Base-by-base conservation (phyloP, 2,329 filamentous ascomycete genomes). In the Diplocarpon rosae region DNA sequence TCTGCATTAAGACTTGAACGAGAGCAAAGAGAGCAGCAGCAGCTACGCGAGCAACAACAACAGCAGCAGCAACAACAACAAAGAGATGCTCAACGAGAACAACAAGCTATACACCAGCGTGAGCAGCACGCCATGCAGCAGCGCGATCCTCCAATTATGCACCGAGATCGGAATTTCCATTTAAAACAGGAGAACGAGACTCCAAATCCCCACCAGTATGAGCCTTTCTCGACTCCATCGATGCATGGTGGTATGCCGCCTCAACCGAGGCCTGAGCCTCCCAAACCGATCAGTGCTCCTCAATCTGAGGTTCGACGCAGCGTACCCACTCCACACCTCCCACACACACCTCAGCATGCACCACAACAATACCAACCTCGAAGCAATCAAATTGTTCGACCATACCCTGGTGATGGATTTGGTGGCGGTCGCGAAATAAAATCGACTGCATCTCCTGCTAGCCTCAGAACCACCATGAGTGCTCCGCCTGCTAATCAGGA, bases 191-290 rank as follows among this genome's bases (percentile, higher is more conserved):
- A 62, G 43, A 47, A 37, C 2, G 56, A 59, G 11, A 61, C 28
- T 45, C 58, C 36, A 59, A 64, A 50, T 52, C 59, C 43, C 58
- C 68, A 42, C 44, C 59, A 52, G 58, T 66, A 47, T 39, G 60
- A 62, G 38, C 49, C 52, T 11, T 62, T 61, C 45, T 41, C 51
- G 2, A 46, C 55, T 15, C 49, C 56, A 31, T 24, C 45, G 20
- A 49, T 53, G 24, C 56, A 51, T 28, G 28, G 46, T 36, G 52
- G 43, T 31, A 49, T 52, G 43, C 39, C 50, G 20, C 42, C 49
- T 10, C 52, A 55, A 35, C 47, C 52, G 14, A 54, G 58, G 42
- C 38, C 51, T 15, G 59, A 60, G 33, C 40, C 42, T n/a, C 38
- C 52, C 5, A 48, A 52, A 28, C 42, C 39, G 37, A 41, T 42